A percentile compares a stretch with the other conserved stretches of the same genome.
These are phyloP conservation scores for Senna siamea DNA, from an alignment of 306 rosid genomes.

Conservation along the genomic window DNA sequence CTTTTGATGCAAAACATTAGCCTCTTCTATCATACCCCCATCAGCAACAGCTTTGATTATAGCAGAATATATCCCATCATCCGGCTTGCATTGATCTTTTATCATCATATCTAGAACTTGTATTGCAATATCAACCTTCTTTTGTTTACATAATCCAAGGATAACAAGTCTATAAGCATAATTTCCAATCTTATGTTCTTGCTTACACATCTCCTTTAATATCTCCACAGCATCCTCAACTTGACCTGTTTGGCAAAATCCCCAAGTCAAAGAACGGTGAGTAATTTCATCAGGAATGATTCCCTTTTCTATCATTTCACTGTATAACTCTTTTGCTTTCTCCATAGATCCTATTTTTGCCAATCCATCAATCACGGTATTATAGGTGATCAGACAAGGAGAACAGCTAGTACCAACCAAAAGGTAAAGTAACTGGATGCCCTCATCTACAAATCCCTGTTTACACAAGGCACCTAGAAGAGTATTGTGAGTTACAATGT, in stretches of 20 bases:
- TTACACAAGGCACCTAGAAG: slow-evolving; percentile 75
- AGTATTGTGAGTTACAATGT: slow-evolving; percentile 81
- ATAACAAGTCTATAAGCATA: slow-evolving; percentile 61
- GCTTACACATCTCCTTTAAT: slow-evolving; percentile 54
- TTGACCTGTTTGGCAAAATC: slow-evolving; percentile 55
- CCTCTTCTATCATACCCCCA: slow-evolving; percentile 78
- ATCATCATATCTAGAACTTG: slow-evolving; percentile 81
- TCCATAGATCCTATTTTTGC: slow-evolving; percentile 61
- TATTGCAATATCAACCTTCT: slow-evolving; percentile 67
- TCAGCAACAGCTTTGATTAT: slow-evolving; percentile 66
- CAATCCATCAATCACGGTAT: slow-evolving; percentile 72
- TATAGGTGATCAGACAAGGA: slow-evolving; percentile 77
- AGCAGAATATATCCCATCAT: slow-evolving; percentile 52
- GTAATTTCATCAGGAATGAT: slow-evolving; percentile 79
- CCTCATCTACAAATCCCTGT: slow-evolving; percentile 79
- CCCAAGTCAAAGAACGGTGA: slow-evolving; percentile 64
- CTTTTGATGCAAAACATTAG: slow-evolving; percentile 64
- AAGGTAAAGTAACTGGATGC: slow-evolving; percentile 54
- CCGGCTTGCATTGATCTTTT: slow-evolving; percentile 59
- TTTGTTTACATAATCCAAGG: slow-evolving; percentile 65
- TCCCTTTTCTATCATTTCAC: slow-evolving; percentile 62
- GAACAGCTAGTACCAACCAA: slow-evolving; percentile 60
- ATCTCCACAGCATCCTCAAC: slow-evolving; percentile 66
- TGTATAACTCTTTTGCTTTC: slow-evolving; percentile 60
- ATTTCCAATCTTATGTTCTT: slow-evolving; percentile 46